Percentiles rank a stretch among this genome's conserved stretches.
Evolutionary conservation across 2,329 filamentous ascomycete genomes (phyloP).

Genomic region (Davidsoniella virescens): DNA sequence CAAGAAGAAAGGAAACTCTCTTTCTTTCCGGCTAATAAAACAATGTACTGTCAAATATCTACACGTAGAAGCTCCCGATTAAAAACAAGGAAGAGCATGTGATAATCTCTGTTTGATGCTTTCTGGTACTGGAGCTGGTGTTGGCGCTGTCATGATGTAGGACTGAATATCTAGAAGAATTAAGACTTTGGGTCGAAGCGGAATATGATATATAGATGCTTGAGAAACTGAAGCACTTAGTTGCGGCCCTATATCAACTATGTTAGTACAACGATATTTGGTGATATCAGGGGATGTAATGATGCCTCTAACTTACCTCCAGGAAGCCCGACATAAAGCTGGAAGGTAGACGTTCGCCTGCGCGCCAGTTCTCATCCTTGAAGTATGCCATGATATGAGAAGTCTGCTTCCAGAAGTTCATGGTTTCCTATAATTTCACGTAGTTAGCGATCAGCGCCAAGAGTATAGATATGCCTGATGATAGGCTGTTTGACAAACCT

Average conservation of each 20-base stretch:
- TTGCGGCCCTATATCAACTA: constrained; percentile 33
- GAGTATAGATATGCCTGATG: not conserved
- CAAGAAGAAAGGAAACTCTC: too few species aligned
- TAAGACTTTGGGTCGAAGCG: not conserved
- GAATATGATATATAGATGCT: not conserved
- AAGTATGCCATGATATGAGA: constrained; percentile 96
- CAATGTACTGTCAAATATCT: too few species aligned
- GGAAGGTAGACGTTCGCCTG: constrained; percentile 62
- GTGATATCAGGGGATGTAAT: not conserved
- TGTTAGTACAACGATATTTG: constrained; percentile 2
- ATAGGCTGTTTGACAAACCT: constrained; percentile 40
- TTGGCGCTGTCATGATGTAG: too few species aligned
- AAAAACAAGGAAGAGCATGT: too few species aligned
- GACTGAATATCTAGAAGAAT: too few species aligned
- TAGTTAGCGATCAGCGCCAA: not conserved
- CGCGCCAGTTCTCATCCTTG: constrained; percentile 62
- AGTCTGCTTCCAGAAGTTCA: constrained; percentile 98
- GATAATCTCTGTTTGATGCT: too few species aligned
- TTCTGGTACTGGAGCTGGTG: too few species aligned
- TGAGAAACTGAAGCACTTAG: constrained; percentile 20
- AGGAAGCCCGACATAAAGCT: constrained; percentile 92
- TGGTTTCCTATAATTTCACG: constrained; percentile 54
- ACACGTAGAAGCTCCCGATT: too few species aligned
- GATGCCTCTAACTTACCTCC: constrained; percentile 46
- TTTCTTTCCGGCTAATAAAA: too few species aligned